phyloP scores from a whole-genome alignment of 2,329 filamentous ascomycete genomes.

The Hortaea werneckii region DNA sequence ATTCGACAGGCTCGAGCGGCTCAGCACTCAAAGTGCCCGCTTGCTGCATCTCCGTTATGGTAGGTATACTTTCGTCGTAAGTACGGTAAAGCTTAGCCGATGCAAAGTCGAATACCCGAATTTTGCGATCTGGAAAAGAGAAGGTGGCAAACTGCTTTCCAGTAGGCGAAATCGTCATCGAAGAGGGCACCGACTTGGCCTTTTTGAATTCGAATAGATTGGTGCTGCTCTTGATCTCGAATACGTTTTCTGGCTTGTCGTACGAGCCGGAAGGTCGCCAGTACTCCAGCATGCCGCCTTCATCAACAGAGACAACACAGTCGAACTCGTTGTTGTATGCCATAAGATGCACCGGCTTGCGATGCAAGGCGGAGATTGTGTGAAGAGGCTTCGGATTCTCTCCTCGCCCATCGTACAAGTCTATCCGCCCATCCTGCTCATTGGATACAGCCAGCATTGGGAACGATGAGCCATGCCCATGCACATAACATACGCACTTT shows the following conservation, averaged over 20 bases:
- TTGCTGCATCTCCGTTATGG: slow-evolving; percentile 89
- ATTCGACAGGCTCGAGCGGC: slow-evolving; percentile 81
- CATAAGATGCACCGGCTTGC: slow-evolving; percentile 72
- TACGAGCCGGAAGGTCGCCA: slow-evolving; percentile 74
- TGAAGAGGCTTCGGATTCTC: slow-evolving; percentile 69
- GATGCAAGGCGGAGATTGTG: slow-evolving; percentile 68
- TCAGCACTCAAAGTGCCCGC: slow-evolving; percentile 66
- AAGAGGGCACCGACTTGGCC: slow-evolving; percentile 70
- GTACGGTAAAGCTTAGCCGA: slow-evolving; percentile 80
- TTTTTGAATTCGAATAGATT: slow-evolving; percentile 97
- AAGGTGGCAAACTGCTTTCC: slow-evolving; percentile 79
- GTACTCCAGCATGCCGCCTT: slow-evolving; percentile 91
- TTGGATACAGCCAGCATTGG: slow-evolving; percentile 79
- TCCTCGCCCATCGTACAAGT: slow-evolving; percentile 81
- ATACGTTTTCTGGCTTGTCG: slow-evolving; percentile 86
- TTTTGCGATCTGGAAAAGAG: slow-evolving; percentile 86
- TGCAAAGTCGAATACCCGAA: slow-evolving; percentile 86
- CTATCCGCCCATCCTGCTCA: slow-evolving; percentile 59
- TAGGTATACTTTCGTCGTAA: slow-evolving; percentile 88
- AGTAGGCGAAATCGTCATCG: slow-evolving; percentile 74
- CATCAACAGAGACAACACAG: slow-evolving; percentile 83
- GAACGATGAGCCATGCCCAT: slow-evolving; percentile 74
- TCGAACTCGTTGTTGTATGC: slow-evolving; percentile 81
- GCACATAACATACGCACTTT: slow-evolving; percentile 82
- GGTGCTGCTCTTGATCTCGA: slow-evolving; percentile 85